Evolutionary conservation across 2,329 filamentous ascomycete species (phyloP), one percentile per base, ranked within the genome.

Genomic region (Colletotrichum camelliae): DNA sequence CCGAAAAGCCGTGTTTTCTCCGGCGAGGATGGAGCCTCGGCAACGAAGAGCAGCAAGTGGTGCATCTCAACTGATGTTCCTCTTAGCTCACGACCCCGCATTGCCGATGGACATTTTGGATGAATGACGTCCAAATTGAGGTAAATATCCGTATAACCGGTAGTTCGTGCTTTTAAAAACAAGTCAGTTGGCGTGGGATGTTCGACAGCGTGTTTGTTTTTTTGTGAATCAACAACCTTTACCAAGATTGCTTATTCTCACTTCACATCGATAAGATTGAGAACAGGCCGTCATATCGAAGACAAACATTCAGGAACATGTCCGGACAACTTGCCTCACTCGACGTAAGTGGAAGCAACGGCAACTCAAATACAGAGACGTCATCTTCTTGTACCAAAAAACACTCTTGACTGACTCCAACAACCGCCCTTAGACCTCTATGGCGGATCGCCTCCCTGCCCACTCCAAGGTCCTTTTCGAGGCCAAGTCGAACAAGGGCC

Each of bases 391-490:
- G 13, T 21, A 21, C 31, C 29, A 9, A 4, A 18, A 16, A 9
- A 52, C 29, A 27, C 15, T 5, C 21, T 18, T 57, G 62, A 21
- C 15, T 21, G 12, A 31, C 29, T 27, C 18, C 16, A 29, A 3
- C 24, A 79, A 60, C 55, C 8, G 43, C 16, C 67, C 21, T 66
- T 21, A 95, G 93, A 87, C 90, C 74, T 91, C 93, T 37, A 90
- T 95, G 77, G 88, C 90, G 75, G 90, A 91, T 77, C 90, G 92
- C 79, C 93, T 98, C 57, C 95, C 95, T 4, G 84, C 89, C 27
- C 93, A 94, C 79, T 93, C 94, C 13, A 88, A 90, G 77, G 91
- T 92, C 7, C 93, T 98, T 77, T 97, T 97, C 86, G 89, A 92
- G 43, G 95, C 94, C 78, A 98, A 98, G 86, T 93, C 95, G 65